Evolutionary conservation across 2,329 filamentous ascomycete species (phyloP).

Genomic region (Saccharata proteae): DNA sequence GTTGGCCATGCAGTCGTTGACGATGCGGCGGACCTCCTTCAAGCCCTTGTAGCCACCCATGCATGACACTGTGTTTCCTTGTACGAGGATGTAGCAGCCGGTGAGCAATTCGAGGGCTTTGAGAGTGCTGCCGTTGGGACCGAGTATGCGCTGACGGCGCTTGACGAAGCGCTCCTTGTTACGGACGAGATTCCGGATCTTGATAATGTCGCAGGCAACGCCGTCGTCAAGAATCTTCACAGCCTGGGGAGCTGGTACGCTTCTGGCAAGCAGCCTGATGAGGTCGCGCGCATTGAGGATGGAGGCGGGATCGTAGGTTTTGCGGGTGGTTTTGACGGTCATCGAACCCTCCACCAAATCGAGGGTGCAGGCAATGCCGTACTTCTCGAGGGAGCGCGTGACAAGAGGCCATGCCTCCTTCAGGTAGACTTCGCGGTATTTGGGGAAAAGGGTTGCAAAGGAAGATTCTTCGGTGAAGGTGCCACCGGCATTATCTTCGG

Average conservation of each 20-base stretch:
- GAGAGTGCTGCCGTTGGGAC: constrained; percentile 80
- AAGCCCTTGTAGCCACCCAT: constrained; percentile 91
- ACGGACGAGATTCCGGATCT: constrained; percentile 77
- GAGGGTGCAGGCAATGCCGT: constrained; percentile 78
- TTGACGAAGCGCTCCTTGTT: constrained; percentile 97
- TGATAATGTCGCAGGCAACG: constrained; percentile 88
- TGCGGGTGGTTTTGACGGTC: constrained; percentile 89
- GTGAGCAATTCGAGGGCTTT: constrained; percentile 92
- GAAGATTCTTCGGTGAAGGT: constrained; percentile 88
- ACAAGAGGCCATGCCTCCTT: constrained; percentile 88
- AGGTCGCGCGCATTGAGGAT: constrained; percentile 91
- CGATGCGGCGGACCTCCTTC: constrained; percentile 79
- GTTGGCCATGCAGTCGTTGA: constrained; percentile 95
- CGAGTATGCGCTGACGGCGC: constrained; percentile 80
- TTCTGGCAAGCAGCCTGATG: constrained; percentile 83
- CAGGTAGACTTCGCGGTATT: constrained; percentile 90
- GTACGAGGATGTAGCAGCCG: constrained; percentile 83
- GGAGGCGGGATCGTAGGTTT: constrained; percentile 81
- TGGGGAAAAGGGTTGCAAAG: constrained; percentile 78
- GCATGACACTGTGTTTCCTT: constrained; percentile 85
- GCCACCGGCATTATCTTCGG: constrained; percentile 73
- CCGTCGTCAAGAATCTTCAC: constrained; percentile 90
- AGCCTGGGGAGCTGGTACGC: constrained; percentile 84
- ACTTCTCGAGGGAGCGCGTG: constrained; percentile 74
- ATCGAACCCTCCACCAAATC: constrained; percentile 94